Conservation (phyloP, 1,139 yeast genomes). For the Diutina sp. region DNA sequence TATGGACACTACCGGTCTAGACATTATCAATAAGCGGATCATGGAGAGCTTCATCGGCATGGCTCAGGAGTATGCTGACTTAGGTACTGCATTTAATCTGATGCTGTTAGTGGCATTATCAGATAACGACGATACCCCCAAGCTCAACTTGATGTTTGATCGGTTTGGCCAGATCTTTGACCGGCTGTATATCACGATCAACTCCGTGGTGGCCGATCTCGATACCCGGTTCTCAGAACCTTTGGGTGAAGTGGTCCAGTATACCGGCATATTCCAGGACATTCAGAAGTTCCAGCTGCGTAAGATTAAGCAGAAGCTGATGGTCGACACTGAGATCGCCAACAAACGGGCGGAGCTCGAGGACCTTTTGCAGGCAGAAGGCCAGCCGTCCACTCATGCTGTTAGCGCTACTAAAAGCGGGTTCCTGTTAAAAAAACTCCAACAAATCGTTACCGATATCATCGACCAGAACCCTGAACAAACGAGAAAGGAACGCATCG, state of each 20-base stretch:
- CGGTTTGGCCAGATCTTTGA: conserved; percentile 75
- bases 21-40: conserved; percentile 53
- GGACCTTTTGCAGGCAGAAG: conserved; percentile 27
- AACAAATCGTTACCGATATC: conserved; percentile 54
- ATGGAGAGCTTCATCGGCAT: conserved; percentile 52
- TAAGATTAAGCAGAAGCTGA: conserved; percentile 53
- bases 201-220: conserved; percentile 53
- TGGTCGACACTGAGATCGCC: conserved; percentile 42
- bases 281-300: conserved; percentile 58
- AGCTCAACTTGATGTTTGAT: conserved; percentile 37
- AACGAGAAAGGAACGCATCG: conserved; percentile 45
- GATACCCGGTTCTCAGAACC: conserved; percentile 76
- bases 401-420: neutral
- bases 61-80: conserved; percentile 53
- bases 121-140: conserved; percentile 16
- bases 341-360: conserved; percentile 30
- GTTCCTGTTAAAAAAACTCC: conserved; percentile 35
- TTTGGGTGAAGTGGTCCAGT: conserved; percentile 68
- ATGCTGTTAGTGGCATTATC: conserved; percentile 36
- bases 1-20: conserved; percentile 17
- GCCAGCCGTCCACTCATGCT: conserved; percentile 15
- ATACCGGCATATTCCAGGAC: conserved; percentile 53
- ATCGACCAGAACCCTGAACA: conserved; percentile 63
- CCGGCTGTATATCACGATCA: conserved; percentile 53
- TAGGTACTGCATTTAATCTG: conserved; percentile 62